Evolutionary conservation across 83 land plant species (phyloP).

Genomic region (Thuja plicata): DNA sequence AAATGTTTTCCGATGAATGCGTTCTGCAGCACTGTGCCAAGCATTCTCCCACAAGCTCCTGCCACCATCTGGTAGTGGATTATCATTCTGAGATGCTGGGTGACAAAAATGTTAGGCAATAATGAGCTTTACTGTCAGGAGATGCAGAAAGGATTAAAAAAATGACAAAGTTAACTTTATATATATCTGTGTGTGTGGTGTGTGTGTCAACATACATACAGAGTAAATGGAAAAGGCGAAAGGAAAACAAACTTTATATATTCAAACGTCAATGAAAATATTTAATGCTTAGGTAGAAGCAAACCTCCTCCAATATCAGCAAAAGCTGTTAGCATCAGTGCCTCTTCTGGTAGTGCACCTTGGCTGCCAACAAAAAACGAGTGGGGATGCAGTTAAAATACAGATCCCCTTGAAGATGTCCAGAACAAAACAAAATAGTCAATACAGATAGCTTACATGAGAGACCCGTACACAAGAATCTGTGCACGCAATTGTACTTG

Average conservation of each 20-base stretch:
- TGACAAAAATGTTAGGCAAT: background rate
- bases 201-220: background rate
- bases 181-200: no score
- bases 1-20: slow-evolving; percentile 35
- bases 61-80: slow-evolving; percentile 41
- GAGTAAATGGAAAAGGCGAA: background rate
- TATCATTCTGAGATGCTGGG: slow-evolving; percentile 9
- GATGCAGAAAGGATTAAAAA: background rate
- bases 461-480: slow-evolving; percentile 90
- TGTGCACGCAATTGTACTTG: slow-evolving; percentile 91
- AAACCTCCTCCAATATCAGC: slow-evolving; percentile 55
- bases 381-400: background rate
- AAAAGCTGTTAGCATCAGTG: slow-evolving; percentile 82
- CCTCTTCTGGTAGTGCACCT: slow-evolving; percentile 79
- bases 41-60: slow-evolving; percentile 57
- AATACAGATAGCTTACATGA: slow-evolving; percentile 60
- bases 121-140: background rate
- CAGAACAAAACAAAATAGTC: background rate
- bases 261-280: slow-evolving; percentile 6
- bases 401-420: background rate
- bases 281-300: background rate
- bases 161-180: background rate
- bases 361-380: slow-evolving; percentile 45
- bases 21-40: slow-evolving; percentile 59
- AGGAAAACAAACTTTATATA: background rate